Percentiles rank a stretch among this genome's conserved stretches.
These are phyloP conservation scores for Diplodia intermedia DNA, from an alignment of 2,329 filamentous ascomycete species.

Conservation along the genomic window DNA sequence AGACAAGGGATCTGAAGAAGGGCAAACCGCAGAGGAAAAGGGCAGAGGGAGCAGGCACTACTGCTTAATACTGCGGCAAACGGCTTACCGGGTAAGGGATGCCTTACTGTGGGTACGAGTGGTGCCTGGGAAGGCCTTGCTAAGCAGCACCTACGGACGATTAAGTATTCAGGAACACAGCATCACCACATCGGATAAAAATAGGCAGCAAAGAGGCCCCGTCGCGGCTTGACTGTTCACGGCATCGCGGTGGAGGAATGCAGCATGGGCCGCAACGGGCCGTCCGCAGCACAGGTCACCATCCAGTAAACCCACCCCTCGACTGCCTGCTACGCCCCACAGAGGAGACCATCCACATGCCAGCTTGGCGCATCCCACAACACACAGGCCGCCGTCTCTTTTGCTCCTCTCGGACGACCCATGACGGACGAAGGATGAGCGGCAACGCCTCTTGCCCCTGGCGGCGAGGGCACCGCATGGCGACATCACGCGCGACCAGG, in stretches of 20 bases:
- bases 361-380: constrained; percentile 25
- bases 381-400: constrained; percentile 23
- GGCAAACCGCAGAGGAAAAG: not conserved
- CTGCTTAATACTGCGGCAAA: constrained; percentile 11
- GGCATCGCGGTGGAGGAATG: constrained; percentile 4
- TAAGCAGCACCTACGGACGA: not conserved
- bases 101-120: constrained; percentile 1
- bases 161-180: not conserved
- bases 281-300: constrained; percentile 26
- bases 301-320: not conserved
- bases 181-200: constrained; percentile 11
- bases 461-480: not conserved
- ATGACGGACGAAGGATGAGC: not conserved
- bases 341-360: constrained; percentile 24
- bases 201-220: constrained; percentile 17
- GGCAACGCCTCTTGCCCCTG: not conserved
- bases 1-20: not conserved
- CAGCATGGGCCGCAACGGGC: constrained; percentile 23
- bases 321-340: constrained; percentile 19
- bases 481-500: not conserved
- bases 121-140: not conserved
- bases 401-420: not conserved
- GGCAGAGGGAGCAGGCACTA: not conserved
- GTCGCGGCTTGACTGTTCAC: not conserved
- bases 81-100: not conserved